Evolutionary conservation across 2,329 filamentous ascomycete genomes (phyloP).

Genomic region (Aspergillus pseudoviridinutans): DNA sequence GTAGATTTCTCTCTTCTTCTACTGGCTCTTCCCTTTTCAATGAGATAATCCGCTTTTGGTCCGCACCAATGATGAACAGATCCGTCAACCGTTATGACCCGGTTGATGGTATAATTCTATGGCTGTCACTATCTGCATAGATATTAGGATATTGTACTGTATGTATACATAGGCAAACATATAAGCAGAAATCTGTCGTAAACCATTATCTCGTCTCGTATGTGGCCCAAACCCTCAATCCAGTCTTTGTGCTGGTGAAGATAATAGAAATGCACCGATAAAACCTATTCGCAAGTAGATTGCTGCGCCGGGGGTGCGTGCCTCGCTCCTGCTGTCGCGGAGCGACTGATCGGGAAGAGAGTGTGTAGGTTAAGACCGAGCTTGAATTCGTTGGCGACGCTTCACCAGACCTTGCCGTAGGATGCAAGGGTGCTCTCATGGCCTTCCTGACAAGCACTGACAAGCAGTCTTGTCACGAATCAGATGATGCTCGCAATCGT

Average conservation of each 20-base stretch:
- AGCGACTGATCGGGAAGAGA: not conserved
- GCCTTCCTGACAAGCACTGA: not conserved
- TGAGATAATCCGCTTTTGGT: not conserved
- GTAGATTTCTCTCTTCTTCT: constrained; percentile 39
- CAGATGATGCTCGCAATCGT: constrained; percentile 46
- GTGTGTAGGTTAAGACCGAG: not conserved
- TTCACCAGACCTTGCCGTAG: too few species aligned
- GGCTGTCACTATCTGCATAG: not conserved
- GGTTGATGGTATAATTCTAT: not conserved
- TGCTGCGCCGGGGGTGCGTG: not conserved
- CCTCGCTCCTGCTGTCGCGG: not conserved
- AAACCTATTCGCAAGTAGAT: not conserved
- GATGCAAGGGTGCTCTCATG: not conserved
- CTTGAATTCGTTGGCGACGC: not conserved
- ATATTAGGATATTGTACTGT: not conserved
- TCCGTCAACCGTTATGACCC: not conserved
- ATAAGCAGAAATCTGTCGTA: constrained; percentile 14
- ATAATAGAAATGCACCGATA: not conserved
- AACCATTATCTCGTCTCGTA: constrained; percentile 9
- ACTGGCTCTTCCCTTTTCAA: constrained; percentile 1
- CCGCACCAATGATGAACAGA: not conserved
- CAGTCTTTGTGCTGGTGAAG: not conserved
- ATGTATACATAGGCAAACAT: not conserved
- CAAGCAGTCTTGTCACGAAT: constrained; percentile 1
- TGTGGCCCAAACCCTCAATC: not conserved